Evolutionary conservation across 2,329 filamentous ascomycete species (phyloP).

Genomic region (Scedosporium boydii): DNA sequence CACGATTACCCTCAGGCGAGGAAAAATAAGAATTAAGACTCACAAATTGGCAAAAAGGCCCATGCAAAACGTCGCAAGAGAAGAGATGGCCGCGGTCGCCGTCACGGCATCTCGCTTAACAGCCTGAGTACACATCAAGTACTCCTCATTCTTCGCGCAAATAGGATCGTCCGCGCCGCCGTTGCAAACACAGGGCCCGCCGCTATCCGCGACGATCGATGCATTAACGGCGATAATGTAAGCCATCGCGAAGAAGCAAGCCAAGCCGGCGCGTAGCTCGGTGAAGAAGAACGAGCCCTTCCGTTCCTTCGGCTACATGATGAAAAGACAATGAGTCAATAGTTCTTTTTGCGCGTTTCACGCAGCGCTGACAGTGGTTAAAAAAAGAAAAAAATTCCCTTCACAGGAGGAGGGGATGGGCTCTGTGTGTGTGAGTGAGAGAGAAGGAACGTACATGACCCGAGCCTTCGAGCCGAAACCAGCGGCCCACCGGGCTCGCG

Average conservation of each 20-base stretch:
- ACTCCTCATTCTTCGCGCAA: slow-evolving; percentile 46
- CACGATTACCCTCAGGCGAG: not conserved
- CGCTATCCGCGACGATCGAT: slow-evolving; percentile 49
- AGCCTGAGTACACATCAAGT: slow-evolving; percentile 51
- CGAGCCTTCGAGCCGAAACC: slow-evolving; percentile 73
- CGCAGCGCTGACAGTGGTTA: not conserved
- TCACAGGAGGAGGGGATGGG: not conserved
- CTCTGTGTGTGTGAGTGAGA: not conserved
- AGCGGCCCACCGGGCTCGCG: slow-evolving; percentile 54
- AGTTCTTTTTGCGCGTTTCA: not conserved
- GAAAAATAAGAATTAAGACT: slow-evolving; percentile 16
- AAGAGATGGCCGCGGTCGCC: slow-evolving; percentile 73
- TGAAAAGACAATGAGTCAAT: not conserved
- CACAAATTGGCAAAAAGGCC: slow-evolving; percentile 70
- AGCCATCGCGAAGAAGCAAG: slow-evolving; percentile 62
- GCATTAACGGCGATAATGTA: slow-evolving; percentile 47
- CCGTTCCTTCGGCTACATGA: slow-evolving; percentile 52
- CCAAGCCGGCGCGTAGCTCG: slow-evolving; percentile 73
- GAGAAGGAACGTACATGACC: slow-evolving; percentile 58
- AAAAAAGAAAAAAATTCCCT: not conserved
- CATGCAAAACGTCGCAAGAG: slow-evolving; percentile 74
- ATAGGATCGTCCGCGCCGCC: slow-evolving; percentile 37
- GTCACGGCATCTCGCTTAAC: slow-evolving; percentile 74
- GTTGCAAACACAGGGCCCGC: slow-evolving; percentile 69
- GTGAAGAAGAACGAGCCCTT: slow-evolving; percentile 73